Conservation (phyloP, 2,329 filamentous ascomycete species). For the Paecilomyces formosus region DNA sequence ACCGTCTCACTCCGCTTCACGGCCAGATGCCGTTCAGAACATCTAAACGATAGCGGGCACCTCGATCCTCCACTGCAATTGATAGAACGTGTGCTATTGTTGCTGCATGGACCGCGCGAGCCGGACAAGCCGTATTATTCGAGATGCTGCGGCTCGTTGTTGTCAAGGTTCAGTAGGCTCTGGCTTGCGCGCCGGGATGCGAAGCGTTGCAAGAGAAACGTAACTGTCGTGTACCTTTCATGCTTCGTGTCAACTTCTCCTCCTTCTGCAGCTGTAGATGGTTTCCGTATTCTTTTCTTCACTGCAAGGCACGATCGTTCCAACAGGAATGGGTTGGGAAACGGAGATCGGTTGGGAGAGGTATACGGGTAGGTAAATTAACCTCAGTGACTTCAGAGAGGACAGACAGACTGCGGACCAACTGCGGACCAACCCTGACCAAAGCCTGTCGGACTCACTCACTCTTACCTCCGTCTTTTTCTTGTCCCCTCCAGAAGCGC, state of each 20-base stretch:
- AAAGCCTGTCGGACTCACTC: neutral
- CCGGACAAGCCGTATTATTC: neutral
- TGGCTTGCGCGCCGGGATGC: slow-evolving; percentile 10
- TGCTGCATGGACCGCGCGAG: neutral
- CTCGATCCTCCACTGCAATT: neutral
- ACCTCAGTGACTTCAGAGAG: neutral
- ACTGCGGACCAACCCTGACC: neutral
- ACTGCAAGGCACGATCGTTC: neutral
- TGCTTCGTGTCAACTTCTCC: slow-evolving; percentile 1
- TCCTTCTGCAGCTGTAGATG: no score
- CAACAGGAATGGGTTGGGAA: neutral
- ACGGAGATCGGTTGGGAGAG: neutral
- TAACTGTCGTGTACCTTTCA: slow-evolving; percentile 10
- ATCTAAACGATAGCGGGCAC: slow-evolving; percentile 9
- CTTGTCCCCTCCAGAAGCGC: neutral
- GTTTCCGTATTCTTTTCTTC: neutral
- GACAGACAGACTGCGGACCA: neutral
- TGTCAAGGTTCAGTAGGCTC: slow-evolving; percentile 3
- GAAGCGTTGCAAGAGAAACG: slow-evolving; percentile 6
- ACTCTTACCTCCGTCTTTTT: neutral
- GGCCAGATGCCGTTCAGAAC: slow-evolving; percentile 7
- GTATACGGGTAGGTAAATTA: neutral
- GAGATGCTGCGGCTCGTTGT: neutral
- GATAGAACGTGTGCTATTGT: neutral
- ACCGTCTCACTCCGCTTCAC: neutral